Evolutionary conservation across 768 basidiomycete species (phyloP).

Genomic region (Xerocomus brunneocitrinus): DNA sequence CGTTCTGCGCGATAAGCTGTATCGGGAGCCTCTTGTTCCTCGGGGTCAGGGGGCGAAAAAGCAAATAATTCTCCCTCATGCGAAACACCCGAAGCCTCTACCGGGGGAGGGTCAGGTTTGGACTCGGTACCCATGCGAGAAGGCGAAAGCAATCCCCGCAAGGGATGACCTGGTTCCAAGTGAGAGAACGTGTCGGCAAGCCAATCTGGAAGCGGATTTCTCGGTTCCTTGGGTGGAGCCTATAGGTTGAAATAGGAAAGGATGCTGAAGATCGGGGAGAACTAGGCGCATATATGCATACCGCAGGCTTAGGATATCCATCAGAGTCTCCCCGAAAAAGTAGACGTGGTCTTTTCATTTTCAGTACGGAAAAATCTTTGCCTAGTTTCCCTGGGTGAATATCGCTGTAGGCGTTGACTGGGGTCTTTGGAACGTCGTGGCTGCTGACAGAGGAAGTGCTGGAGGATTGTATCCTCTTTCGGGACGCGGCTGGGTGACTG

Average conservation of each 20-base stretch:
- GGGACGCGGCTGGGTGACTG: conserved; percentile 18
- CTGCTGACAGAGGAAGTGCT: conserved; percentile 44
- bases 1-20: conserved; percentile 1
- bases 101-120: not conserved
- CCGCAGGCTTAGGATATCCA: conserved; percentile 11
- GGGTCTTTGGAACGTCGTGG: conserved; percentile 38
- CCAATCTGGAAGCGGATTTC: conserved; percentile 49
- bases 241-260: conserved; percentile 11
- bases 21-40: conserved; percentile 4
- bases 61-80: conserved; percentile 24
- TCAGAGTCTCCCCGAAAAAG: conserved; percentile 6
- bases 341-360: conserved; percentile 27
- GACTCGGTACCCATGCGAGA: conserved; percentile 8
- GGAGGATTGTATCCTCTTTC: conserved; percentile 35
- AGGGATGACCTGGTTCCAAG: conserved; percentile 35
- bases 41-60: conserved; percentile 24
- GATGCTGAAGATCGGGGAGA: conserved; percentile 9
- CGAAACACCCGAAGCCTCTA: conserved; percentile 1
- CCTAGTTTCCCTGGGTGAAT: conserved; percentile 35
- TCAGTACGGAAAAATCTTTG: conserved; percentile 40
- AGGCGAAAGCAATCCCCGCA: conserved; percentile 30
- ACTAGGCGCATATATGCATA: conserved; percentile 30
- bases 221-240: conserved; percentile 19
- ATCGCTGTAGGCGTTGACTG: conserved; percentile 37
- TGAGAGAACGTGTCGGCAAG: conserved; percentile 48